Conservation (phyloP, 257 asterid species). For the Solanum ossicruentum region DNA sequence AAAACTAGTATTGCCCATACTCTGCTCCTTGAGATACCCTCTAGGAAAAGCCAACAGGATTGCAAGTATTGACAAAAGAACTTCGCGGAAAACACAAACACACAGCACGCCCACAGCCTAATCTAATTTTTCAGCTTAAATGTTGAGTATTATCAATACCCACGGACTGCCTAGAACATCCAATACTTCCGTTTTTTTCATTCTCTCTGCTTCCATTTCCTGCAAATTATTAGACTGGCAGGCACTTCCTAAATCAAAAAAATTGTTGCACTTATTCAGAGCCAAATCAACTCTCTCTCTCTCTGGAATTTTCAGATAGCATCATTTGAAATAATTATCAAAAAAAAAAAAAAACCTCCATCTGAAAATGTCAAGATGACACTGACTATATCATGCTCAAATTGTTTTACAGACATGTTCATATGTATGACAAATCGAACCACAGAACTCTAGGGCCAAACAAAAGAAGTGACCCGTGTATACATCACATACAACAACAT, state of each 20-base stretch:
- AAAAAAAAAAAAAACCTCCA: background rate
- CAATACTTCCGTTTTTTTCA: background rate
- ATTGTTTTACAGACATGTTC: background rate
- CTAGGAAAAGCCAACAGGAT: background rate
- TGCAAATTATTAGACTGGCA: background rate
- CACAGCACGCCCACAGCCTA: background rate
- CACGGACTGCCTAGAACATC: background rate
- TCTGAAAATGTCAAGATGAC: background rate
- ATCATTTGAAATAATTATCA: background rate
- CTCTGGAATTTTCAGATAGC: background rate
- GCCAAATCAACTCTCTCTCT: background rate
- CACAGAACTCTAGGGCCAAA: background rate
- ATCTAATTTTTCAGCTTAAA: background rate
- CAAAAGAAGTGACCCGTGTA: background rate
- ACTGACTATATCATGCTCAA: background rate
- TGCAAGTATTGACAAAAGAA: background rate
- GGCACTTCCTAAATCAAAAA: background rate
- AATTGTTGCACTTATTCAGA: background rate
- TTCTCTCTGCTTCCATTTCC: background rate
- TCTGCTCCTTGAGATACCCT: background rate
- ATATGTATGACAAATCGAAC: background rate
- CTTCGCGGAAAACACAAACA: background rate
- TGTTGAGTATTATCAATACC: background rate
- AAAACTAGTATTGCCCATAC: background rate
- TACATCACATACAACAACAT: background rate